Evolutionary conservation across 257 asterid species (phyloP), one percentile per base, ranked within the genome.

Genomic region (Avicennia marina): DNA sequence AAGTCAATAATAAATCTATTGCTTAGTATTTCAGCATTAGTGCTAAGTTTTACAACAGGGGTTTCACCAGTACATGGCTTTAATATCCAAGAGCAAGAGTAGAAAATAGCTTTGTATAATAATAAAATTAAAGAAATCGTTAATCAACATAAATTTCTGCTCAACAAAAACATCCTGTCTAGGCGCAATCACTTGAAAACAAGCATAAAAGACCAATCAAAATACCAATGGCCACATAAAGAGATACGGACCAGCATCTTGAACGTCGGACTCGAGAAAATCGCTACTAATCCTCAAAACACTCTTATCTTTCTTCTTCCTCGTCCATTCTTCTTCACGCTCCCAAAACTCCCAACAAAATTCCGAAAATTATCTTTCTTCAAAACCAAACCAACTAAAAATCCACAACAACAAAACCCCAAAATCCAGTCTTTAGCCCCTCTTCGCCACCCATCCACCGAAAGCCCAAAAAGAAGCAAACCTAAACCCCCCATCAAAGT

Each of bases 391-490:
- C 81, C 79, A 27, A 75, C 63, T 69, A 83, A 33, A 63, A 80
- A 60, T 29, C 83, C 87, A 76, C 95, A 81, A 64, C 84, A 83
- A 53, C 79, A 89, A 32, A 89, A 83, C 56, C 95, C 95, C 9
- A 79, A 48, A 44, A 73, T 58, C 89, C 95, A 85, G 62, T 89
- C 89, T 7, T 49, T 66, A 34, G 70, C 36, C 60, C 93, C 87
- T 54, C 59, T 76, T 31, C 69, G 75, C 87, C 83, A 87, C 58
- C 81, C 89, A 67, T 58, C 57, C 11, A 68, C 62, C 2, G 91
- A 85, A 47, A 76, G 58, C 66, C 89, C 94, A 45, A 89, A 75
- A 17, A 89, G 51, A 15, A 67, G 16, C 25, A 87, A 54, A 36
- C 91, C 83, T 36, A 78, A 67, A 51, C 61, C 62, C 39, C 84